Evolutionary conservation across 2,329 filamentous ascomycete species (phyloP), one percentile per base, ranked within the genome.

Genomic region (Lithohypha guttulata): DNA sequence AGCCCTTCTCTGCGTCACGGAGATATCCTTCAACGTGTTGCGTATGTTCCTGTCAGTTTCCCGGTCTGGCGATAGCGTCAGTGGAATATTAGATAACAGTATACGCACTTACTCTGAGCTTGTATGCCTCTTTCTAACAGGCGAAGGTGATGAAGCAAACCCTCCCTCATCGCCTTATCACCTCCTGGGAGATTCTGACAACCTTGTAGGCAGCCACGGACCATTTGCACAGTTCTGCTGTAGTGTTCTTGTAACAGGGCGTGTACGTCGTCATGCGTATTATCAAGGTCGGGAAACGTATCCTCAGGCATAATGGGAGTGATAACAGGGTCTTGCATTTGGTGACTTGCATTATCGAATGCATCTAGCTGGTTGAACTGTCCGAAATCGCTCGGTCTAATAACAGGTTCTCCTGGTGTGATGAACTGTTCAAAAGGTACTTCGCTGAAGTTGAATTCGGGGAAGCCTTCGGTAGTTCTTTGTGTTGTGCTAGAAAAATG

Each of bases 241-340:
- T 39, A 39, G 27, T 39, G 35, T 19, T 30, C 35, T 23, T 39
- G 35, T 9, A 39, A 19, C 10, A 39, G 26, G 15, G 35, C 35
- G 31, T 39, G 35, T 13, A 39, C 35, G 23, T 39, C 35, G 10
- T 26, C 35, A 23, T 39, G 35, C 9, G 35, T 39, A 15, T 39
- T 23, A 8, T 31, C 26, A 3, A 22, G 10, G 9, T 14, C 23
- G 2, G 20, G 27, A 11, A 4, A 11, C 7, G 6, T 20, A 23
- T 21, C 26, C 23, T 28, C 35, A 5, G 26, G 35, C 5, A 19
- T 23, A 19, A 30, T 20, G 6, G 35, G 35, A 17, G 25, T 39
- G 11, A 27, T 15, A 15, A 39, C 23, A 9, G 26, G 35, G 19
- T 39, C 35, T 6, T 14, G 6, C n/a, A 22, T 7, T 19, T 7